Evolutionary conservation across 495 filamentous ascomycete species (phyloP), one percentile per base, ranked within the genome.

Genomic region (Penicilliopsis zonata): DNA sequence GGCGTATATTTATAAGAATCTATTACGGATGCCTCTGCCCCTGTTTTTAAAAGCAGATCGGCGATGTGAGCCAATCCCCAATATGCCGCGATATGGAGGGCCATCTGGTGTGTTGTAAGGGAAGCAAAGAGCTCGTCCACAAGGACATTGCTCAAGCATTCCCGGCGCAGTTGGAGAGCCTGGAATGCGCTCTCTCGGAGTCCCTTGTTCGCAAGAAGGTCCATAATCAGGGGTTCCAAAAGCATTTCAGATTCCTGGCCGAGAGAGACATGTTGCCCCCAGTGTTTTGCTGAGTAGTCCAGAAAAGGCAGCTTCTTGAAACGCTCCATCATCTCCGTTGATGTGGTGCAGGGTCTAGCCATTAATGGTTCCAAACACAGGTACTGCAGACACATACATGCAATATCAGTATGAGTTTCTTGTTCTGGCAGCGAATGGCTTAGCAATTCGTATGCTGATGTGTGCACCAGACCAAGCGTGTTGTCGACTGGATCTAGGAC

Each of bases 1-100:
- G 53, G 27, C 2, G 57, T 55, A 30, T 31, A 40, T 13, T 34
- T 30, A 3, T 40, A 27, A n/a, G 37, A 14, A 21, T 40, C 37
- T 2, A 30, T 3, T 22, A 13, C 0, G 14, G 24, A 30, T 5
- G 13, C 18, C n/a, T 18, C 20, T 13, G 12, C 17, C 1, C 37
- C 37, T 17, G 21, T 8, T 3, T 13, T 5, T 5, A 40, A 3
- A 9, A 40, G 18, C 0, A 1, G 13, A 13, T 30, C 14, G 2
- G 18, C 14, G 3, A 31, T 40, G 2, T 25, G 4, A 2, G n/a
- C 5, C 0, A 40, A 15, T 10, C 16, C 18, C 37, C 37, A 40
- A 19, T 34, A 40, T 0, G 37, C 37, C 8, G 37, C 37, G 13
- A 40, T 12, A 17, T 40, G 37, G 7, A 40, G 18, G 34, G 37